Conservation (phyloP, 2,329 filamentous ascomycete genomes). For the Huntiella moniliformis region DNA sequence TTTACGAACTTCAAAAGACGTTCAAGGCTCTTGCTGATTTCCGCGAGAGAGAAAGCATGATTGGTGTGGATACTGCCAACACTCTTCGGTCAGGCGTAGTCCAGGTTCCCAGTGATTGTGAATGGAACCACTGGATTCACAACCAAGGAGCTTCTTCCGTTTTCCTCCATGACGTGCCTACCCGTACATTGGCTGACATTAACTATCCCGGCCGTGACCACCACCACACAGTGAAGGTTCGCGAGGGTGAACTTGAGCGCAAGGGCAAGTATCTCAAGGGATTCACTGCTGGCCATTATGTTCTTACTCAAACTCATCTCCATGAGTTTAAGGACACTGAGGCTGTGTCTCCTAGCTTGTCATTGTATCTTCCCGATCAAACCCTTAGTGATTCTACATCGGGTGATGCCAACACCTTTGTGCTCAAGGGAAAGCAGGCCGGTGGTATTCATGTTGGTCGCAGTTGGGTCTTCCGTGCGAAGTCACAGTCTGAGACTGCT, state of each 20-base stretch:
- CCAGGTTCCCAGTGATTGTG: conserved; percentile 81
- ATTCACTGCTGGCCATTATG: conserved; percentile 93
- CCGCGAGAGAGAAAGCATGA: conserved; percentile 75
- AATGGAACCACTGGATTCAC: conserved; percentile 59
- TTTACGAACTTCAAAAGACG: conserved; percentile 93
- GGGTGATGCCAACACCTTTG: conserved; percentile 89
- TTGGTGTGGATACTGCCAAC: conserved; percentile 58
- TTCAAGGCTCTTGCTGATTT: conserved; percentile 90
- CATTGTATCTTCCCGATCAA: conserved; percentile 81
- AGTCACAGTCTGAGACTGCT: conserved; percentile 82
- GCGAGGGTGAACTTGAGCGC: conserved; percentile 78
- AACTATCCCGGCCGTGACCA: conserved; percentile 83
- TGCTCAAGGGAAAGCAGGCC: conserved; percentile 88
- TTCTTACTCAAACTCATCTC: conserved; percentile 85
- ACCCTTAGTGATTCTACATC: conserved; percentile 72
- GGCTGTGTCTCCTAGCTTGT: conserved; percentile 84
- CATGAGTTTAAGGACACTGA: conserved; percentile 99
- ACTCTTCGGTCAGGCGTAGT: conserved; percentile 70
- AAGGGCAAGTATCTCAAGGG: conserved; percentile 99
- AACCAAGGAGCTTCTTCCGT: conserved; percentile 68
- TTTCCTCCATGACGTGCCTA: conserved; percentile 63
- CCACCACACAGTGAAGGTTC: conserved; percentile 62
- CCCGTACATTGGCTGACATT: conserved; percentile 64
- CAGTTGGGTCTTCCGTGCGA: conserved; percentile 53
- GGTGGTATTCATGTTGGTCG: conserved; percentile 75